Evolutionary conservation across 768 basidiomycete genomes (phyloP).

Genomic region (Lyophyllum semitale): DNA sequence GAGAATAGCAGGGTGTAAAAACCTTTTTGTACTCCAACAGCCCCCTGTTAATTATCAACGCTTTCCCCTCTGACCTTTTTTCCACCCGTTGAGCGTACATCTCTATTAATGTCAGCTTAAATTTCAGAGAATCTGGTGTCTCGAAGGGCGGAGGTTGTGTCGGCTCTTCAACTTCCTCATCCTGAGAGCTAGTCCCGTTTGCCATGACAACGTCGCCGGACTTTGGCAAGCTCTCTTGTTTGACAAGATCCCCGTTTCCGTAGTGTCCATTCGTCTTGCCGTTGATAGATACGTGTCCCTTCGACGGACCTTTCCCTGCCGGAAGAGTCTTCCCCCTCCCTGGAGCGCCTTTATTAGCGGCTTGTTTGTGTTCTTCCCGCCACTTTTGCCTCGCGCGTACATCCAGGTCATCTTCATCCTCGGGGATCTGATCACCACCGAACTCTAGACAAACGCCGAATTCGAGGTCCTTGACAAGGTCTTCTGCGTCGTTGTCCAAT

Average conservation of each 20-base stretch:
- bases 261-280: conserved; percentile 49
- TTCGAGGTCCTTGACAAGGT: conserved; percentile 92
- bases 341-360: conserved; percentile 25
- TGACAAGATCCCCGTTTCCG: conserved; percentile 36
- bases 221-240: conserved; percentile 34
- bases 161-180: conserved; percentile 63
- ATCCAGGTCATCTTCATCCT: conserved; percentile 78
- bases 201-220: conserved; percentile 51
- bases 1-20: conserved; percentile 16
- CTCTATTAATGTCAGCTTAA: conserved; percentile 88
- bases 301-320: conserved; percentile 40
- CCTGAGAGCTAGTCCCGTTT: conserved; percentile 47
- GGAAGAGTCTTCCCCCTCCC: conserved; percentile 29
- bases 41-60: conserved; percentile 88
- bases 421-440: conserved; percentile 79
- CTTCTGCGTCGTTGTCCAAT: conserved; percentile 95
- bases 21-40: conserved; percentile 95
- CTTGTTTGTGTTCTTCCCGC: conserved; percentile 45
- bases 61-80: conserved; percentile 82
- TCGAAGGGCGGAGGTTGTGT: conserved; percentile 80
- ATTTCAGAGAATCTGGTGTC: conserved; percentile 76
- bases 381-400: conserved; percentile 59
- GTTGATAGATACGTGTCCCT: conserved; percentile 36
- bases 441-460: conserved; percentile 87
- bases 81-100: conserved; percentile 90